Evolutionary conservation across 2,329 filamentous ascomycete genomes (phyloP).

Genomic region (Aphanoascus verrucosus): DNA sequence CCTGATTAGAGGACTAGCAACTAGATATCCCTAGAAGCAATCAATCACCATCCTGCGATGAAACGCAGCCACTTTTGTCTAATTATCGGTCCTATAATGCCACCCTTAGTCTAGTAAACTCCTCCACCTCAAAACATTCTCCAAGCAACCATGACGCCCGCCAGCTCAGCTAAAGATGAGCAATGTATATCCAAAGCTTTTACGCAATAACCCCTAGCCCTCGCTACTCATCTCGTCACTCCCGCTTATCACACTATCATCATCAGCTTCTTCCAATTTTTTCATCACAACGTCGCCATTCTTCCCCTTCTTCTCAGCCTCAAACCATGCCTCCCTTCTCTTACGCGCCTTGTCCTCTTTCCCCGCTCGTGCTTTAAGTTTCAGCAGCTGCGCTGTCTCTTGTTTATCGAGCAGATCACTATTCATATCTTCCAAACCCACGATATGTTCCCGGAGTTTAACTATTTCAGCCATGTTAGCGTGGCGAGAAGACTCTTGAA

Average conservation of each 20-base stretch:
- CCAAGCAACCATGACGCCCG: background rate
- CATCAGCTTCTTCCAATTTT: constrained; percentile 30
- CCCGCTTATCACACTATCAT: constrained; percentile 22
- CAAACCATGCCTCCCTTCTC: constrained; percentile 36
- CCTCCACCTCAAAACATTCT: background rate
- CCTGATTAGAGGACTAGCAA: background rate
- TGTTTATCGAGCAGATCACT: constrained; percentile 32
- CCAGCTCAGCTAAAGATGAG: background rate
- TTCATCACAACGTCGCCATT: constrained; percentile 33
- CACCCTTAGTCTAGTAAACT: background rate
- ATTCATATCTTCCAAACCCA: constrained; percentile 29
- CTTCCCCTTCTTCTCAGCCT: constrained; percentile 35
- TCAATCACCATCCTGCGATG: too few species aligned
- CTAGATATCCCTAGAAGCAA: too few species aligned
- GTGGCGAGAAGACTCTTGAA: constrained; percentile 28
- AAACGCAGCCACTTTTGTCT: background rate
- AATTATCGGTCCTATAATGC: background rate
- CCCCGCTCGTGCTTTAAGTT: constrained; percentile 27
- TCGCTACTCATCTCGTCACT: constrained; percentile 30
- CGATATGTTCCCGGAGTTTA: constrained; percentile 28
- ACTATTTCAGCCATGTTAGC: constrained; percentile 28
- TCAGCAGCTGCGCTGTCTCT: constrained; percentile 25
- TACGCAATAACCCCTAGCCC: constrained; percentile 9
- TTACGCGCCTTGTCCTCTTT: constrained; percentile 33
- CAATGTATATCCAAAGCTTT: background rate